phyloP scores from a whole-genome alignment of 1,139 yeast genomes.

The Protomyces macrosporus region DNA sequence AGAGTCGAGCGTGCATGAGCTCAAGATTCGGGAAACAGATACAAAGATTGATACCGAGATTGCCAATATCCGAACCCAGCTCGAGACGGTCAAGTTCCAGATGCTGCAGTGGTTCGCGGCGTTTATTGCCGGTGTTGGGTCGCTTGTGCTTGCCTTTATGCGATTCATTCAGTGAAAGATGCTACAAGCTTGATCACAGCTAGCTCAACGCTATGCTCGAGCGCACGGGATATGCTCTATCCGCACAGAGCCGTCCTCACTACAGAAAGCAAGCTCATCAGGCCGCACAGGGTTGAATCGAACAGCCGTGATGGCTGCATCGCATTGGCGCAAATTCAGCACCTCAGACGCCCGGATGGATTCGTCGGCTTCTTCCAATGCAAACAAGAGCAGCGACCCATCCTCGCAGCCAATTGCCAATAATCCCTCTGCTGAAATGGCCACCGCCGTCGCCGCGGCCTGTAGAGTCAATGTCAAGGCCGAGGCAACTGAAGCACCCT shows the following conservation, averaged over 20 bases:
- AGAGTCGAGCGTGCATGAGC: slow-evolving; percentile 85
- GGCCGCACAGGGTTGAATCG: slow-evolving; percentile 44
- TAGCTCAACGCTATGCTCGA: background rate
- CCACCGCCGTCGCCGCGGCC: slow-evolving; percentile 63
- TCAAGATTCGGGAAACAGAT: slow-evolving; percentile 89
- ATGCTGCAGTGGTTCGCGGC: slow-evolving; percentile 26
- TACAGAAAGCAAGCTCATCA: slow-evolving; percentile 55
- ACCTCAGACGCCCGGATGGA: slow-evolving; percentile 40
- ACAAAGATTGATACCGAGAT: slow-evolving; percentile 94
- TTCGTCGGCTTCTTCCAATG: background rate
- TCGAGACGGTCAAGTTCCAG: slow-evolving; percentile 22
- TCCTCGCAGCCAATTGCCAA: slow-evolving; percentile 70
- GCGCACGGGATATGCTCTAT: slow-evolving; percentile 35
- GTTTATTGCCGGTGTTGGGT: slow-evolving; percentile 19
- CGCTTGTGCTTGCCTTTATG: slow-evolving; percentile 21
- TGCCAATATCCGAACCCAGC: slow-evolving; percentile 84
- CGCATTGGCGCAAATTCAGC: slow-evolving; percentile 47
- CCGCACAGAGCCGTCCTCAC: slow-evolving; percentile 65
- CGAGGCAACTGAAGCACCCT: background rate
- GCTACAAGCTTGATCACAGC: background rate
- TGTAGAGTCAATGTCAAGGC: slow-evolving; percentile 48
- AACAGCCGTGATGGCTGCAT: slow-evolving; percentile 53
- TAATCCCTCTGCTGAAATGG: slow-evolving; percentile 33
- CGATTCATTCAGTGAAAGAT: slow-evolving; percentile 13
- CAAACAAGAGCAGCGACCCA: slow-evolving; percentile 45